These are phyloP conservation scores for Bassia scoparia DNA, from an alignment of 148 eudicot genomes.

Conservation along the genomic window DNA sequence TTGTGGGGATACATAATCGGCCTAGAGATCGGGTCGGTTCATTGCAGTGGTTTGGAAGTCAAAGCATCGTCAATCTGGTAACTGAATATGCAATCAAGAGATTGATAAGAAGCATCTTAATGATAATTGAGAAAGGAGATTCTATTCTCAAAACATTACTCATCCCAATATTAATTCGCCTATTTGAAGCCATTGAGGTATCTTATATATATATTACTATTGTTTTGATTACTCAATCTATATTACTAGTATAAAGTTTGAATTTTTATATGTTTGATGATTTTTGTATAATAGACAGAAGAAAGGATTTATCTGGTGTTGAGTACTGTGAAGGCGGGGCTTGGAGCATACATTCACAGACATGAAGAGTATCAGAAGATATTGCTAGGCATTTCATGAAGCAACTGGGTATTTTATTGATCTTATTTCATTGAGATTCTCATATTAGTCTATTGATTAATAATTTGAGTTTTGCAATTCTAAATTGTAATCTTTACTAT, in stretches of 20 bases:
- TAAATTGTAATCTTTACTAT: neutral
- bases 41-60: conserved; percentile 50
- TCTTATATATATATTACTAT: neutral
- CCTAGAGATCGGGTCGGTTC: conserved; percentile 50
- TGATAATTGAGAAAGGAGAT: conserved; percentile 50
- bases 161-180: conserved; percentile 55
- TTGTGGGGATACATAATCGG: conserved; percentile 45
- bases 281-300: conserved; percentile 32
- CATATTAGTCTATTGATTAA: neutral
- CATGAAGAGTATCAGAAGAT: conserved; percentile 47
- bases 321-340: conserved; percentile 56
- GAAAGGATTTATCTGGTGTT: conserved; percentile 46
- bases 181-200: conserved; percentile 51
- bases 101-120: conserved; percentile 52
- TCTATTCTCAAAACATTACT: conserved; percentile 39
- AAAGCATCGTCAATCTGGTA: conserved; percentile 35
- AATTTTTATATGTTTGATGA: conserved; percentile 1
- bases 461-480: neutral
- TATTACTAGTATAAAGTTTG: neutral
- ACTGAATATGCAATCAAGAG: conserved; percentile 51
- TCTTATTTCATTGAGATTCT: neutral
- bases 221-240: neutral
- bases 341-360: conserved; percentile 45
- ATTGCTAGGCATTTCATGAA: conserved; percentile 52
- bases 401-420: conserved; percentile 39